Base-by-base conservation (phyloP, 2,329 filamentous ascomycete species). In the Fusarium sp. region DNA sequence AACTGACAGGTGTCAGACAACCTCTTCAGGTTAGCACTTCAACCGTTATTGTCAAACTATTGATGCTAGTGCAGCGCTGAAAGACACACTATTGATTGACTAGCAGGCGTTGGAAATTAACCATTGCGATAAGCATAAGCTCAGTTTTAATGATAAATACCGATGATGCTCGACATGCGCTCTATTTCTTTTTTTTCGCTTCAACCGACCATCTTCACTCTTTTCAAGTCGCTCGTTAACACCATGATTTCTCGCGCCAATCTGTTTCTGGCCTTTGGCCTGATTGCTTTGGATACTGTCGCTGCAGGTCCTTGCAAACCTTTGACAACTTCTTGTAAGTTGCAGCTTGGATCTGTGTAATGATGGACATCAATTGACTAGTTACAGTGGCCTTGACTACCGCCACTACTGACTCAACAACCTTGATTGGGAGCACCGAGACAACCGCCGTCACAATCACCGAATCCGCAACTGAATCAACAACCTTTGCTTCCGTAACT, bases 341-440 rank as follows among this genome's bases (percentile, higher is more conserved):
- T 18, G 12, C n/a, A 5, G 16, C 7, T 26, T 20, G 15, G 3
- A 1, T 3, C 0, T 8, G 9, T n/a, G n/a, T 23, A 26, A 26
- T 15, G 29, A 31, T 15, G 8, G n/a, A n/a, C 8, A 15, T 31
- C 15, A 15, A 7, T 15, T 31, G 10, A 31, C 15, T 31, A 5
- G 5, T 31, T 15, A 15, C 15, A 12, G 29, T 15, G 15, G 29
- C 29, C 11, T 31, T 38, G 8, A 20, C 35, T 21, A 38, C 37
- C 10, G 20, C 11, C 7, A 38, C 37, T 21, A 10, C 7, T 20
- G 37, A 21, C 18, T 38, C 37, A 21, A 12, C 37, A 20, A 21
- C n/a, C 6, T 20, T 21, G n/a, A 9, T 7, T 15, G 41, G 12
- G 4, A 43, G 23, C n/a, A 12, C 26, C 0, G 43, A 46, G 9